Evolutionary conservation across 78 protist species (phyloP).

Genomic region (Isochrysis galbana): DNA sequence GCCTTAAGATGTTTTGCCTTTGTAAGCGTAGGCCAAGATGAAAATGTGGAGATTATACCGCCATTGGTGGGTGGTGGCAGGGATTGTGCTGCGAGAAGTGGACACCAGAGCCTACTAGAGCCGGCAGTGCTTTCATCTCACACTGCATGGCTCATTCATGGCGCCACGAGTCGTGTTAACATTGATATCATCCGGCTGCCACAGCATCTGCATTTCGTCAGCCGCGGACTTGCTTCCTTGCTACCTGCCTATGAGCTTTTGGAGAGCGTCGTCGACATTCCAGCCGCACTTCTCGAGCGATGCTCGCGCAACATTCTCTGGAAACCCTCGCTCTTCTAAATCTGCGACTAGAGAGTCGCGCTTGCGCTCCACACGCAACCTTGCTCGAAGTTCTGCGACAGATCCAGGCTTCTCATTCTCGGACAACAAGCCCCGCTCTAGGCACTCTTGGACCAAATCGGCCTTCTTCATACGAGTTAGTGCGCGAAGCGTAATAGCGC

Average conservation of each 20-base stretch:
- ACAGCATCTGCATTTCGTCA: no score
- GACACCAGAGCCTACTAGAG: no score
- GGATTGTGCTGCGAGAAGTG: no score
- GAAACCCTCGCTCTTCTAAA: not conserved
- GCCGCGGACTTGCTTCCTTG: no score
- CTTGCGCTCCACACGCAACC: constrained; percentile 12
- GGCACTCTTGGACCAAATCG: not conserved
- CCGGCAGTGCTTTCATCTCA: no score
- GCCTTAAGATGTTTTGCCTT: no score
- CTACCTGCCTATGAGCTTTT: not conserved
- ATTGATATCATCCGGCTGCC: no score
- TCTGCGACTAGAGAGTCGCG: not conserved
- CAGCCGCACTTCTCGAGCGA: not conserved
- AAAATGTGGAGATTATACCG: no score
- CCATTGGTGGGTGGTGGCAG: no score
- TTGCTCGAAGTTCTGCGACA: constrained; percentile 11
- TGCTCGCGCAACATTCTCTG: not conserved
- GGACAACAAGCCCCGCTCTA: not conserved
- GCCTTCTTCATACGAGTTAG: not conserved
- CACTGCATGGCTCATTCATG: no score
- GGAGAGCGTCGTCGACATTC: not conserved
- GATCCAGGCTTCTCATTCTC: not conserved
- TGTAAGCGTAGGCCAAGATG: no score
- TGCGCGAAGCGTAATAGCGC: not conserved
- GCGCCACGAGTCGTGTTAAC: no score